phyloP scores from a whole-genome alignment of 768 basidiomycete species.

The Coprinopsis cinerea region DNA sequence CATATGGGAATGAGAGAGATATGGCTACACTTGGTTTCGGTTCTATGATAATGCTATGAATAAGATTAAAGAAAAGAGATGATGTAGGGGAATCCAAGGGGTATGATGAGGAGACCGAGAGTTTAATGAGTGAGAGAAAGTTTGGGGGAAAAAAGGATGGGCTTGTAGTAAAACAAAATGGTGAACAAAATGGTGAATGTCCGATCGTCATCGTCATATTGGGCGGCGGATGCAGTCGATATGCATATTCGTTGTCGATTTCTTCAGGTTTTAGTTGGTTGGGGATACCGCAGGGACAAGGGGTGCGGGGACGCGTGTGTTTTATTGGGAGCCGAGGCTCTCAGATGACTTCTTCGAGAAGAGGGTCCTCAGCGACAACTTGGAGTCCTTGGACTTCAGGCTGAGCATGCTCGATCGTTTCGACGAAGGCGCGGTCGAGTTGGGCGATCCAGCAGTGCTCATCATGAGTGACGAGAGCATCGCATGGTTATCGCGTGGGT shows the following conservation, averaged over 20 bases:
- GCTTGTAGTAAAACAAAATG: not conserved
- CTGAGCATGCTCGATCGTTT: too few relatives aligned
- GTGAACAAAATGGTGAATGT: not conserved
- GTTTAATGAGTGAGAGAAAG: not conserved
- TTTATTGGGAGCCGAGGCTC: not conserved
- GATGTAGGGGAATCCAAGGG: not conserved
- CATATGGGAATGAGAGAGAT: not conserved
- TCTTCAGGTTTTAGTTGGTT: too few relatives aligned
- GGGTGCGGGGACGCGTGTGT: too few relatives aligned
- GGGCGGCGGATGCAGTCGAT: not conserved
- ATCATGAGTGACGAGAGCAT: conserved; percentile 50
- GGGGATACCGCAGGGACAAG: too few relatives aligned
- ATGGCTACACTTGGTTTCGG: not conserved
- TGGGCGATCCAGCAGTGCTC: conserved; percentile 3
- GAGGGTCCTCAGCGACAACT: too few relatives aligned
- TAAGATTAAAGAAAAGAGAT: not conserved
- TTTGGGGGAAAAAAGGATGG: not conserved
- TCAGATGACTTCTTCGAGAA: too few relatives aligned
- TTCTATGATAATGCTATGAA: not conserved
- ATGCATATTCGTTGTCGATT: not conserved
- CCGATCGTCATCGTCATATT: not conserved
- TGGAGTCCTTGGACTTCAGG: not conserved
- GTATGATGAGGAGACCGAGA: not conserved
- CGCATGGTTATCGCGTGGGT: conserved; percentile 53
- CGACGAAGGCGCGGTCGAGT: not conserved